Conservation (phyloP, 106 monocot species). For the Phalaenopsis equestris region DNA sequence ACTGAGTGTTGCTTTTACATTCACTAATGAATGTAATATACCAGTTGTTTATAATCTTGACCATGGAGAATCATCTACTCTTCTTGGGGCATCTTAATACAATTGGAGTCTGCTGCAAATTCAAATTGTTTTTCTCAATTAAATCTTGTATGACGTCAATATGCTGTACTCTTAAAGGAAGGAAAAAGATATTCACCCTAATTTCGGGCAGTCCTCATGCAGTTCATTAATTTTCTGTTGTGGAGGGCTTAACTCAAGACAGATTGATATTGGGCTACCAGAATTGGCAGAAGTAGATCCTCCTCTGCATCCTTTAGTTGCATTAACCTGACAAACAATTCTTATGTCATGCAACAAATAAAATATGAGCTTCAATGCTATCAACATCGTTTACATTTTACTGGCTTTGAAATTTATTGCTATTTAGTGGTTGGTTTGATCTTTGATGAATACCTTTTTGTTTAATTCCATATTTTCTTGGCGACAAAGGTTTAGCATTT, state of each 20-base stretch:
- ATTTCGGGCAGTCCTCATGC: slow-evolving; percentile 14
- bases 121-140: slow-evolving; percentile 4
- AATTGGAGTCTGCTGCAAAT: slow-evolving; percentile 42
- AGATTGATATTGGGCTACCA: slow-evolving; percentile 14
- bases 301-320: slow-evolving; percentile 14
- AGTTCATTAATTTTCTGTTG: slow-evolving; percentile 24
- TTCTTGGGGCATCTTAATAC: slow-evolving; percentile 9
- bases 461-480: slow-evolving; percentile 29
- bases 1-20: too few species aligned
- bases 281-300: slow-evolving; percentile 7
- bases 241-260: slow-evolving; percentile 45
- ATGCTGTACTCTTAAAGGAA: not conserved
- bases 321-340: slow-evolving; percentile 29
- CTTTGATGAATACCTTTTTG: slow-evolving; percentile 12
- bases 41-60: not conserved
- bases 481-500: slow-evolving; percentile 15
- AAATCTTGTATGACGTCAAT: not conserved
- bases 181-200: slow-evolving; percentile 22
- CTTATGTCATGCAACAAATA: not conserved
- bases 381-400: not conserved
- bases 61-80: not conserved
- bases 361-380: not conserved
- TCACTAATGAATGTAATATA: not conserved
- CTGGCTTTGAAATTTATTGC: not conserved
- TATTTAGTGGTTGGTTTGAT: not conserved